These are phyloP conservation scores for Ophiosphaerella herpotricha DNA, from an alignment of 2,329 filamentous ascomycete genomes.

Conservation along the genomic window DNA sequence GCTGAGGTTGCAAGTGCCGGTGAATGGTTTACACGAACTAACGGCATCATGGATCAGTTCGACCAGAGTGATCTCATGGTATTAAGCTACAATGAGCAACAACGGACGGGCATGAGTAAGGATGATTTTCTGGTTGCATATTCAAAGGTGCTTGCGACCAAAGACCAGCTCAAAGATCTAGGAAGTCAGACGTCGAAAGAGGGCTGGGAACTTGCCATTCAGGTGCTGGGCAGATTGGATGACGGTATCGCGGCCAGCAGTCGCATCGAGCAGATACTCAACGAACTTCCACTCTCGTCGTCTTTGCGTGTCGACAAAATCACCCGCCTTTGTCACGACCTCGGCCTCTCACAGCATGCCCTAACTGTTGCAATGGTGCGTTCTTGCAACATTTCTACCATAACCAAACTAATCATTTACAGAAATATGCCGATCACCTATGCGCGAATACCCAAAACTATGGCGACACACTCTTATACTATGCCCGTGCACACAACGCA, in stretches of 20 bases:
- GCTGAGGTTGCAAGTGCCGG: constrained; percentile 84
- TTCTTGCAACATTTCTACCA: constrained; percentile 7
- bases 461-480: constrained; percentile 87
- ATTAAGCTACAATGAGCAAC: constrained; percentile 62
- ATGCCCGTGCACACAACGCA: constrained; percentile 78
- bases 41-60: constrained; percentile 66
- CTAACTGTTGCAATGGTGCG: constrained; percentile 81
- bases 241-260: constrained; percentile 71
- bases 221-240: constrained; percentile 81
- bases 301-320: constrained; percentile 78
- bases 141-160: constrained; percentile 64
- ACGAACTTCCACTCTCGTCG: constrained; percentile 72
- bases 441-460: constrained; percentile 75
- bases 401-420: constrained; percentile 20
- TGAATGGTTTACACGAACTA: constrained; percentile 70
- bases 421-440: constrained; percentile 84
- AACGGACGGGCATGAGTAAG: constrained; percentile 62
- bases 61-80: constrained; percentile 86
- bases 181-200: constrained; percentile 52
- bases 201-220: constrained; percentile 89
- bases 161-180: constrained; percentile 48
- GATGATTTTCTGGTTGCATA: constrained; percentile 80
- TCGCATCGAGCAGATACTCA: constrained; percentile 74
- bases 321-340: constrained; percentile 74
- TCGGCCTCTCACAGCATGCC: constrained; percentile 79